A percentile compares a stretch with the other conserved stretches of the same genome.
These are phyloP conservation scores for Xylariomycetidae sp. DNA, from an alignment of 2,329 filamentous ascomycete genomes.

Conservation along the genomic window DNA sequence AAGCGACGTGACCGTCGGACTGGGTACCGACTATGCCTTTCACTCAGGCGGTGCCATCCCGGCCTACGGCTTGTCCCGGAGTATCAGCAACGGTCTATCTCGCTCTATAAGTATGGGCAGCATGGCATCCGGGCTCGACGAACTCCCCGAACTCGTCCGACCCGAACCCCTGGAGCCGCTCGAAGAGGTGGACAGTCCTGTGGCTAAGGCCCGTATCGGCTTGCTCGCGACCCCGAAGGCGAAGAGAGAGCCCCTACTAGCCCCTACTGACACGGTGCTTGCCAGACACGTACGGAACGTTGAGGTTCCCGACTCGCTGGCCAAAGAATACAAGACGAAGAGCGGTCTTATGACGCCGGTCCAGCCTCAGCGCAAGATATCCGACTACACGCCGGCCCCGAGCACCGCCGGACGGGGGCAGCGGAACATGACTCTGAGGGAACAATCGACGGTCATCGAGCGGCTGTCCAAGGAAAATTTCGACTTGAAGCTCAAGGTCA, in stretches of 20 bases:
- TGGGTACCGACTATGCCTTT: constrained; percentile 71
- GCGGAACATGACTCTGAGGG: constrained; percentile 82
- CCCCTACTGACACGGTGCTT: constrained; percentile 83
- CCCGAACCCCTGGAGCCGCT: constrained; percentile 44
- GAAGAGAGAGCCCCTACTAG: constrained; percentile 48
- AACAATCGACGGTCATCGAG: constrained; percentile 97
- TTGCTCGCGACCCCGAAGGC: constrained; percentile 68
- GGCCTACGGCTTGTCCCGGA: constrained; percentile 44
- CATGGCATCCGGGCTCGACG: constrained; percentile 73
- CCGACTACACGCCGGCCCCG: constrained; percentile 47
- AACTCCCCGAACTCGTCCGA: constrained; percentile 42
- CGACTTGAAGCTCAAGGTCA: constrained; percentile 93
- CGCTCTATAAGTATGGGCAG: constrained; percentile 84
- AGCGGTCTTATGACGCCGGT: constrained; percentile 57
- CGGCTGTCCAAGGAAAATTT: constrained; percentile 97
- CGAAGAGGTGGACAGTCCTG: constrained; percentile 39
- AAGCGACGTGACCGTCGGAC: constrained; percentile 68
- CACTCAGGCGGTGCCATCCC: constrained; percentile 76
- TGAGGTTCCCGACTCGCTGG: constrained; percentile 83
- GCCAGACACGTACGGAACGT: constrained; percentile 85
- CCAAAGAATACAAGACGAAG: constrained; percentile 78
- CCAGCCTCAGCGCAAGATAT: constrained; percentile 35
- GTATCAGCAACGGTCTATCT: constrained; percentile 54
- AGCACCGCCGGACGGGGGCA: constrained; percentile 52
- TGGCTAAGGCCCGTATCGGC: constrained; percentile 34